A percentile compares a stretch with the other conserved stretches of the same genome.
Conservation (phyloP, 192 early-diverging fungal genomes). For the Coemansia sp. region DNA sequence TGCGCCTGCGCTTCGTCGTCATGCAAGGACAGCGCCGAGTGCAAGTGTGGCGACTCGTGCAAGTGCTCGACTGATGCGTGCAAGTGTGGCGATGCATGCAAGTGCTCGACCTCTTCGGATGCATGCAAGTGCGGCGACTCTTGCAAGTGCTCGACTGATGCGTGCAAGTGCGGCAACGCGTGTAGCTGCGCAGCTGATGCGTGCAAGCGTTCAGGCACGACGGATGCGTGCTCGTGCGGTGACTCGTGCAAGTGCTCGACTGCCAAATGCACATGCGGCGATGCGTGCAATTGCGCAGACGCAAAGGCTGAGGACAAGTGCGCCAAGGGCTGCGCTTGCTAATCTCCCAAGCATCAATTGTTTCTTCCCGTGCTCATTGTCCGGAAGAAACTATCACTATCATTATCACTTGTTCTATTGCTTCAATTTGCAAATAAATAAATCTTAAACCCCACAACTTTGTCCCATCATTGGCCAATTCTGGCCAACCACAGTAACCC, state of each 20-base stretch:
- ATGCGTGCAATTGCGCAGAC: constrained; percentile 19
- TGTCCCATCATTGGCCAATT: background rate
- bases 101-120: constrained; percentile 9
- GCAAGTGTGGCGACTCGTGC: constrained; percentile 39
- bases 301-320: constrained; percentile 16
- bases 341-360: no score
- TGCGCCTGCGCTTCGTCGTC: constrained; percentile 16
- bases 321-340: background rate
- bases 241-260: constrained; percentile 22
- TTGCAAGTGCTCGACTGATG: constrained; percentile 24
- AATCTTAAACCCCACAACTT: background rate
- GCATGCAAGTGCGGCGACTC: constrained; percentile 23
- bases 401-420: no score
- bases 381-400: no score
- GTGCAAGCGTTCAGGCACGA: constrained; percentile 5
- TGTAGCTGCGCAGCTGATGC: constrained; percentile 14
- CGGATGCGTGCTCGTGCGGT: constrained; percentile 21
- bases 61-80: constrained; percentile 19
- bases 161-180: constrained; percentile 26
- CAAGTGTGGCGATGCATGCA: constrained; percentile 18
- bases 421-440: no score
- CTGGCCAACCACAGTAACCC: background rate
- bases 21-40: constrained; percentile 26
- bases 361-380: no score
- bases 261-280: constrained; percentile 9